phyloP scores from a whole-genome alignment of 768 basidiomycete genomes.

The Thelephora aurantiotincta region DNA sequence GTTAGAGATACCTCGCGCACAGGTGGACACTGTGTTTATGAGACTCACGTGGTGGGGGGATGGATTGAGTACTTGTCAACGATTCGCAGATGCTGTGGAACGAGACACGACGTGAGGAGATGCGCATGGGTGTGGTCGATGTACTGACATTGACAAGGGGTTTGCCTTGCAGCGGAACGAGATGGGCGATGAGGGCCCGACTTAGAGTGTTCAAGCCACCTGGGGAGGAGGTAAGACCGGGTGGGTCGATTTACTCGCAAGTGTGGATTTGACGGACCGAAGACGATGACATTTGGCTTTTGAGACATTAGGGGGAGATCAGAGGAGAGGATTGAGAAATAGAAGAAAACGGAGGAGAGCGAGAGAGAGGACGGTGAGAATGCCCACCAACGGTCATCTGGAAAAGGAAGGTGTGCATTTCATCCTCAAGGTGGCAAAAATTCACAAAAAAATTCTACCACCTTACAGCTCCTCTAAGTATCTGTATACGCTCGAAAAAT shows the following conservation, averaged over 20 bases:
- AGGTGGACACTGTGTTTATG: conserved; percentile 12
- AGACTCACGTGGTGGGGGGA: conserved; percentile 58
- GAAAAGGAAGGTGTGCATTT: not conserved
- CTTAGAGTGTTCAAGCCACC: conserved; percentile 76
- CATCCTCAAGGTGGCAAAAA: not conserved
- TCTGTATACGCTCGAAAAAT: conserved; percentile 73
- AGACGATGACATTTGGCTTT: conserved; percentile 59
- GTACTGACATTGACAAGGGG: conserved; percentile 55
- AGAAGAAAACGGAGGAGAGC: conserved; percentile 1
- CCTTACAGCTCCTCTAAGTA: conserved; percentile 25
- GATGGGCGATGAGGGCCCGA: conserved; percentile 48
- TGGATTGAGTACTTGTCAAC: conserved; percentile 62
- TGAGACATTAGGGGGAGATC: conserved; percentile 21
- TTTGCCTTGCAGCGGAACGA: conserved; percentile 56
- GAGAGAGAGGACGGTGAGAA: not conserved
- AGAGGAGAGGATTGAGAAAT: conserved; percentile 12
- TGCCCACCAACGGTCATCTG: not conserved
- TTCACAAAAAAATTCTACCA: not conserved
- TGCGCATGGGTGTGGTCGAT: not conserved
- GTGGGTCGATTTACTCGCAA: conserved; percentile 1
- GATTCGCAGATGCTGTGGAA: conserved; percentile 46
- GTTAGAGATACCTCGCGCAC: conserved; percentile 3
- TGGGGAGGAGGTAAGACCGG: conserved; percentile 16
- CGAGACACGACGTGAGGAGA: conserved; percentile 7
- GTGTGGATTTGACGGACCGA: conserved; percentile 35